Evolutionary conservation across 495 filamentous ascomycete genomes (phyloP), one percentile per base, ranked within the genome.

Genomic region (Lasiosphaeria hispida): DNA sequence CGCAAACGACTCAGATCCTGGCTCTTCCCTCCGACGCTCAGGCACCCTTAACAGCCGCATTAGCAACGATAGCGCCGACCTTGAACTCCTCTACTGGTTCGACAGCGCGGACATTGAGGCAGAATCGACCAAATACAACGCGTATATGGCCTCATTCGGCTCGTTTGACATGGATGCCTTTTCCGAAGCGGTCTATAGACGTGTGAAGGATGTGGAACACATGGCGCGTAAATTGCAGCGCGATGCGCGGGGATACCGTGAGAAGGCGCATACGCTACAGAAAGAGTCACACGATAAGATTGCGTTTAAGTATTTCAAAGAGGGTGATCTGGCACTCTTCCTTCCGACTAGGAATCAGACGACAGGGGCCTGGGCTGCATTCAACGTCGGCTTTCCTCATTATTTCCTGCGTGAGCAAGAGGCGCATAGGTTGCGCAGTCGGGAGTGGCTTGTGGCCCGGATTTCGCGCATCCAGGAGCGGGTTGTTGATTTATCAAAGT

Each of bases 401-500:
- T 97, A 91, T 74, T 99, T 99, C 76, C 77, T 99, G 0, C 87
- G 91, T 34, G 94, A 99, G 71, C 90, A 95, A 70, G 92, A 96
- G 55, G 78, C 80, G 0, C 95, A 97, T 65, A 88, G 91, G 57
- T 80, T 99, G 10, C 79, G 85, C 40, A 83, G 79, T 33, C 80
- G 91, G 19, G 95, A 97, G 63, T 99, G 92, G 91, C 83, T 99
- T 4, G 85, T 99, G 5, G 94, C 95, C 37, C 87, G 94, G 10
- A 97, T 99, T 55, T 85, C 85, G 45, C 91, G 91, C 61, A 85
- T 97, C 36, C 92, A 97, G 72, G 91, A 96, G 68, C 86, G 91
- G 2, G 88, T 97, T 7, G 94, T 99, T 0, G 92, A 99, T 70
- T 76, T 99, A 1, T 93, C 90, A 39, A 91, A 87, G 67, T 85